A percentile compares a stretch with the other conserved stretches of the same genome.
Evolutionary conservation across 495 filamentous ascomycete species (phyloP).

Genomic region (Tuber umbilicatum): DNA sequence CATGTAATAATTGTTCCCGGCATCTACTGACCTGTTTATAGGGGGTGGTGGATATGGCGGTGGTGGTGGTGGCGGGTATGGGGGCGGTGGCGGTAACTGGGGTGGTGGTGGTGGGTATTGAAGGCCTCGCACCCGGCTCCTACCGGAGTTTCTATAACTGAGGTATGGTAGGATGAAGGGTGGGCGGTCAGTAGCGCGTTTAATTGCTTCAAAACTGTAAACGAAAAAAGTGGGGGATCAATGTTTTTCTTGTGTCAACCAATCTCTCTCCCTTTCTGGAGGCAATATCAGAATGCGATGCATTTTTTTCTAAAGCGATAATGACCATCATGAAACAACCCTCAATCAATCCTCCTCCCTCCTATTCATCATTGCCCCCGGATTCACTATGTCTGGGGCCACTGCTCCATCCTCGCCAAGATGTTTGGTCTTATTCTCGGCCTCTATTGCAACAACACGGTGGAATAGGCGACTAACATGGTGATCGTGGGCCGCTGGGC

Average conservation of each 20-base stretch:
- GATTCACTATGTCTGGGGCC: constrained; percentile 46
- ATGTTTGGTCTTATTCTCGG: constrained; percentile 8
- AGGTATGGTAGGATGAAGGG: background rate
- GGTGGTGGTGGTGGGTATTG: constrained; percentile 4
- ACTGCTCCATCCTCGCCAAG: constrained; percentile 10
- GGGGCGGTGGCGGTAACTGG: constrained; percentile 7
- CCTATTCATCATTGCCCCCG: constrained; percentile 54
- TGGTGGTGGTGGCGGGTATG: constrained; percentile 7
- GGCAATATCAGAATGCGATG: constrained; percentile 5
- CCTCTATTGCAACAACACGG: constrained; percentile 6
- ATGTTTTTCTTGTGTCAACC: background rate
- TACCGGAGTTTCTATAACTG: background rate
- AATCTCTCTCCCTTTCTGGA: constrained; percentile 1
- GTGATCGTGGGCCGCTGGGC: constrained; percentile 70
- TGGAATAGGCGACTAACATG: constrained; percentile 53
- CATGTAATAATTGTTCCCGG: background rate
- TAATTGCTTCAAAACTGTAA: background rate
- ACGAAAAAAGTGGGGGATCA: background rate
- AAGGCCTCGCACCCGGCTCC: background rate
- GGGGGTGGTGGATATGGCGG: background rate
- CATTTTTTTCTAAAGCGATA: background rate
- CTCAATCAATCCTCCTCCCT: constrained; percentile 48
- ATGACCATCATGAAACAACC: constrained; percentile 3
- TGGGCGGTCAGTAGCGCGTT: background rate
- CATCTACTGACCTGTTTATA: background rate